Conservation (phyloP, 75 land plant species). For the Larix kaempferi region DNA sequence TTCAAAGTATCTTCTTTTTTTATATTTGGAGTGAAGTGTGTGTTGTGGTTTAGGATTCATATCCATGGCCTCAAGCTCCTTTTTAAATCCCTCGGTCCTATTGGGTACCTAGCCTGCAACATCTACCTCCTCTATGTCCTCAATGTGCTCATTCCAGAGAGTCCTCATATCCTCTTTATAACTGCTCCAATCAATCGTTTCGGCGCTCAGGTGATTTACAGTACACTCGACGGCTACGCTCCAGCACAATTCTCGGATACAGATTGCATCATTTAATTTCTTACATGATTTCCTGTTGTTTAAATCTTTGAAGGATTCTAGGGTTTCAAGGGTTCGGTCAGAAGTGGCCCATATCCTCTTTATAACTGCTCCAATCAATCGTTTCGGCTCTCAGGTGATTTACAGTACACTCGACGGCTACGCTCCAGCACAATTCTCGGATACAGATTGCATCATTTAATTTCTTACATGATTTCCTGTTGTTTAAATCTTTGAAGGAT, state of each 20-base stretch:
- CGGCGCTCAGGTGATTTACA: neutral
- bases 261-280: neutral
- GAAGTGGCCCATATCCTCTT: conserved; percentile 6
- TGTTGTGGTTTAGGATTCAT: neutral
- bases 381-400: neutral
- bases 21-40: no score
- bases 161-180: conserved; percentile 1
- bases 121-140: neutral
- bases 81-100: neutral
- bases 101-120: neutral
- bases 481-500: neutral
- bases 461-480: neutral
- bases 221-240: conserved; percentile 13
- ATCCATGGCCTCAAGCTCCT: conserved; percentile 1
- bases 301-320: neutral
- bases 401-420: conserved; percentile 10
- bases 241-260: neutral
- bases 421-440: conserved; percentile 2
- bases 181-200: neutral
- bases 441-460: neutral
- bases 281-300: neutral
- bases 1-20: neutral
- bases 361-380: neutral
- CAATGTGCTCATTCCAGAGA: conserved; percentile 5
- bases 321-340: conserved; percentile 5